Conservation (phyloP, 352 stramenopile species). For the Elongisporangium senticosum region DNA sequence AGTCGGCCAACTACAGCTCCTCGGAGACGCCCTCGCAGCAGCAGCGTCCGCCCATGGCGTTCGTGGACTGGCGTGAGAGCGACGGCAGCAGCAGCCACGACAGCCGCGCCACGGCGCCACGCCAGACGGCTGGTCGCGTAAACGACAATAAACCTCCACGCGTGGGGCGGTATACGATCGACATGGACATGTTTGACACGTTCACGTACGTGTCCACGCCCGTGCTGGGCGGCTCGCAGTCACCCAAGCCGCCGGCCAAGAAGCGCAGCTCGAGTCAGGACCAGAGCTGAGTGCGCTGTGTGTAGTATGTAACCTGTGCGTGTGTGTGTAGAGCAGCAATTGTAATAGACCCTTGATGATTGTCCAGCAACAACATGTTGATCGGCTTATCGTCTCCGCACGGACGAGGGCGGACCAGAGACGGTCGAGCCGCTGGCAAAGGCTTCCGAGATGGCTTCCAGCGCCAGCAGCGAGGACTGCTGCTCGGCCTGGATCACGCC, state of each 20-base stretch:
- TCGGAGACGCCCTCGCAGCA: too few relatives aligned
- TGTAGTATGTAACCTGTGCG: too few relatives aligned
- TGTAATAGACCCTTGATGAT: too few relatives aligned
- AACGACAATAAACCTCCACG: constrained; percentile 5
- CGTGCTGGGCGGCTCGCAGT: constrained; percentile 20
- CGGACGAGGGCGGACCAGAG: background rate
- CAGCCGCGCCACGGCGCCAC: constrained; percentile 10
- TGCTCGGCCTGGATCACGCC: constrained; percentile 62
- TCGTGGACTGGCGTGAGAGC: background rate
- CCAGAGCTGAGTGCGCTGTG: too few relatives aligned
- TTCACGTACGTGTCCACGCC: constrained; percentile 51
- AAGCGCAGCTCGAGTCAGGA: too few relatives aligned
- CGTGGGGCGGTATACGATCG: constrained; percentile 26
- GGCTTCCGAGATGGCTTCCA: constrained; percentile 68
- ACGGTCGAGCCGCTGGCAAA: constrained; percentile 19
- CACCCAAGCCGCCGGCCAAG: too few relatives aligned
- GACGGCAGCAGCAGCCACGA: constrained; percentile 18
- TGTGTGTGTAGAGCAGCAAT: too few relatives aligned
- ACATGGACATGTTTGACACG: constrained; percentile 45
- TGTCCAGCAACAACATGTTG: too few relatives aligned
- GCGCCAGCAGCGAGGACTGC: constrained; percentile 55
- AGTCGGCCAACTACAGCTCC: too few relatives aligned
- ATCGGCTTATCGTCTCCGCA: too few relatives aligned
- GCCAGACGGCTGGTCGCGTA: background rate
- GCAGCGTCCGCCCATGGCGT: too few relatives aligned